Percentiles rank a stretch among this genome's conserved stretches.
Conservation (phyloP, 495 filamentous ascomycete genomes). For the Penicillium crystallinum region DNA sequence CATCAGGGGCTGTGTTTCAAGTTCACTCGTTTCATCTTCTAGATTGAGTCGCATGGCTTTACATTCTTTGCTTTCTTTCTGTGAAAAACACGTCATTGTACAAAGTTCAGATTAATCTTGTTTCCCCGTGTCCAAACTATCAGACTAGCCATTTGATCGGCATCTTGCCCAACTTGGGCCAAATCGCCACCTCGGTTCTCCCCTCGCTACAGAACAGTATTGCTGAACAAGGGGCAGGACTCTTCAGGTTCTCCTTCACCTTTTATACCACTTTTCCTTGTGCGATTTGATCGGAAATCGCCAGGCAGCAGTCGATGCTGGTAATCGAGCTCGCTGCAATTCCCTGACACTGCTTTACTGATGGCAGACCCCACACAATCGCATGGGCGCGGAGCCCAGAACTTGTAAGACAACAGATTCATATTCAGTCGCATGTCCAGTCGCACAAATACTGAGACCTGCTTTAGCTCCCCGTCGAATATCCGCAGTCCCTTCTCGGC, state of each 20-base stretch:
- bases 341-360: constrained; percentile 1
- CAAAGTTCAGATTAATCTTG: constrained; percentile 11
- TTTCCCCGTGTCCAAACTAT: constrained; percentile 10
- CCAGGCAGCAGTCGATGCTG: constrained; percentile 19
- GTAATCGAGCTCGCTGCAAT: constrained; percentile 5
- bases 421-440: neutral
- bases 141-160: constrained; percentile 19
- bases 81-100: constrained; percentile 22
- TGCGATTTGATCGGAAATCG: neutral
- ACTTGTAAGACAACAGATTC: constrained; percentile 18
- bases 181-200: constrained; percentile 15
- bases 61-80: neutral
- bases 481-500: constrained; percentile 31
- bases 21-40: neutral
- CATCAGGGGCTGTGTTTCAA: constrained; percentile 14
- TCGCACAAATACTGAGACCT: constrained; percentile 15
- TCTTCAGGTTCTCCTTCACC: neutral
- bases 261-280: neutral
- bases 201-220: neutral
- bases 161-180: constrained; percentile 7
- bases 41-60: neutral
- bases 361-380: constrained; percentile 22
- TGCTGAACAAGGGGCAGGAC: neutral
- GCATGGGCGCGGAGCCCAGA: constrained; percentile 24
- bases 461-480: constrained; percentile 13